These are phyloP conservation scores for Cicer judaicum DNA, from an alignment of 306 rosid species.

Conservation along the genomic window DNA sequence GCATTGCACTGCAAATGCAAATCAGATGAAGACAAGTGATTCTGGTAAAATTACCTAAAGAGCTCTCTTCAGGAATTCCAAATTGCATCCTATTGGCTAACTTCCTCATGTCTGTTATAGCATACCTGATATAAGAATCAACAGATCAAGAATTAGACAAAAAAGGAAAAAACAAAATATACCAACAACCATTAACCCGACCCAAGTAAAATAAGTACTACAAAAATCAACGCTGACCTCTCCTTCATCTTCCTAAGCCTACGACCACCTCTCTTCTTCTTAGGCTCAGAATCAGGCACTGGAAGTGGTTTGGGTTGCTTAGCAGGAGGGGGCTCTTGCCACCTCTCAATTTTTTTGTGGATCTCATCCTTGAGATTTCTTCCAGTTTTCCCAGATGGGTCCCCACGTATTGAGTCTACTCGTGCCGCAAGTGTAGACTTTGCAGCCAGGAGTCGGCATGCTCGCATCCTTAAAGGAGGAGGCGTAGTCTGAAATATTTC, in stretches of 20 bases:
- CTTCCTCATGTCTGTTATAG: constrained; percentile 87
- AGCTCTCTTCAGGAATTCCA: constrained; percentile 94
- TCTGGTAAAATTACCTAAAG: constrained; percentile 65
- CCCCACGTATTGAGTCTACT: constrained; percentile 86
- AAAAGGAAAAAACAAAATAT: not conserved
- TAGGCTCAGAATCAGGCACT: constrained; percentile 95
- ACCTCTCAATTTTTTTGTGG: constrained; percentile 87
- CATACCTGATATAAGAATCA: constrained; percentile 61
- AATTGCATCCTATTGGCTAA: constrained; percentile 92
- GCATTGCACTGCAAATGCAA: constrained; percentile 5
- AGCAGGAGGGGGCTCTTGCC: constrained; percentile 99
- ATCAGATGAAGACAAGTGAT: constrained; percentile 7
- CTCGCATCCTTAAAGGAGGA: constrained; percentile 86
- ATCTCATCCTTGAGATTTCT: constrained; percentile 68
- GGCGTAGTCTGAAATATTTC: constrained; percentile 88
- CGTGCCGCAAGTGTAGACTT: constrained; percentile 92
- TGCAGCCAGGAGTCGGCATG: constrained; percentile 77
- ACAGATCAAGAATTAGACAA: constrained; percentile 12
- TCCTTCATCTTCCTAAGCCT: constrained; percentile 87
- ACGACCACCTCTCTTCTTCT: constrained; percentile 96
- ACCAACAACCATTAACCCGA: not conserved
- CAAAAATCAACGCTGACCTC: constrained; percentile 55
- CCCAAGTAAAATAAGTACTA: not conserved
- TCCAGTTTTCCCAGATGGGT: constrained; percentile 80
- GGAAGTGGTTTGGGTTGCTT: constrained; percentile 95